Percentiles rank a stretch among this genome's conserved stretches.
Conservation (phyloP, 129 eudicot genomes). For the Flaveria robusta region DNA sequence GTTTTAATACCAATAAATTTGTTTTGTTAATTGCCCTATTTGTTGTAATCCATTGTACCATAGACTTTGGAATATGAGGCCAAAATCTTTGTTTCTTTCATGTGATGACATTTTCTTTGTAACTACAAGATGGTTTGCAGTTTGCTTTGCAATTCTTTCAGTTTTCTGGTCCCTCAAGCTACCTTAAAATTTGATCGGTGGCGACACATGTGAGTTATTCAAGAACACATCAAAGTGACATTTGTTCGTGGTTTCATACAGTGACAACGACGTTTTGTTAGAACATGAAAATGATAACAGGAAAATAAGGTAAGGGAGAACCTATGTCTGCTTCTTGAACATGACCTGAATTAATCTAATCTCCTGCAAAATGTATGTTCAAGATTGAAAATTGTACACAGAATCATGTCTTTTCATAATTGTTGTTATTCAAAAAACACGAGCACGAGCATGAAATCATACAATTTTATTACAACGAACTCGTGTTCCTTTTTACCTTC, state of each 20-base stretch:
- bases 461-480: conserved; percentile 19
- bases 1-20: conserved; percentile 15
- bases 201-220: too few species aligned
- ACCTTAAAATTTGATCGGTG: not conserved
- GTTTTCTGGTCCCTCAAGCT: not conserved
- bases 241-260: too few species aligned
- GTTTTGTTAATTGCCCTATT: conserved; percentile 28
- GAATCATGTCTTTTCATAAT: conserved; percentile 4
- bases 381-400: conserved; percentile 26
- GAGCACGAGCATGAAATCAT: not conserved
- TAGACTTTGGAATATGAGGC: not conserved
- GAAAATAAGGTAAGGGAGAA: not conserved
- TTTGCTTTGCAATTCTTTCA: not conserved
- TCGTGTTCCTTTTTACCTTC: not conserved
- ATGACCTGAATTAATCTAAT: conserved; percentile 5
- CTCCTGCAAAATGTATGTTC: conserved; percentile 23
- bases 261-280: too few species aligned
- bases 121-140: not conserved
- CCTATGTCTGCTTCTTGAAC: conserved; percentile 27
- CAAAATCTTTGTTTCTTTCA: not conserved
- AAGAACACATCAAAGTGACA: too few species aligned
- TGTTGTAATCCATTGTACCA: conserved; percentile 42
- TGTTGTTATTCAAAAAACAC: not conserved
- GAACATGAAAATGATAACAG: too few species aligned
- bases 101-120: not conserved